phyloP scores from a whole-genome alignment of 2,329 filamentous ascomycete genomes.

The Gaeumannomyces sp. region DNA sequence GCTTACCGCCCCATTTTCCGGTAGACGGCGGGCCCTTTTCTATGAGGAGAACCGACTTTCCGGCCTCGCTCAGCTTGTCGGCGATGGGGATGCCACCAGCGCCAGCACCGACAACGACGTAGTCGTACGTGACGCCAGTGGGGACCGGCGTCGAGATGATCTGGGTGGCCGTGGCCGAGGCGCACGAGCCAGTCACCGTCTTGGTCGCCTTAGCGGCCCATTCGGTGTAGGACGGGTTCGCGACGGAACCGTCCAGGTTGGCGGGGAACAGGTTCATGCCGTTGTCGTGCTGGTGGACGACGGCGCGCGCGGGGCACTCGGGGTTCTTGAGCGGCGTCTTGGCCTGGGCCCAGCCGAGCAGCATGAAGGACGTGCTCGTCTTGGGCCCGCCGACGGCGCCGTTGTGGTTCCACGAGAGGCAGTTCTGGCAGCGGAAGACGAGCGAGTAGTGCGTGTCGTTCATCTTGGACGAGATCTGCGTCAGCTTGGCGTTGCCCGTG shows the following conservation, averaged over 20 bases:
- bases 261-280: constrained; percentile 26
- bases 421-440: constrained; percentile 53
- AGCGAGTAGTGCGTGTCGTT: constrained; percentile 50
- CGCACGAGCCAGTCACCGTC: constrained; percentile 22
- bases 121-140: constrained; percentile 42
- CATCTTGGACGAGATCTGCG: constrained; percentile 46
- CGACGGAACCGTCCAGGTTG: constrained; percentile 20
- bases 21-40: constrained; percentile 57
- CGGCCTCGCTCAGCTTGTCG: constrained; percentile 56
- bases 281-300: constrained; percentile 27
- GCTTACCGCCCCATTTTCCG: constrained; percentile 56
- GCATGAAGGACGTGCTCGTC: constrained; percentile 22
- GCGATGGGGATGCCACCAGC: constrained; percentile 55
- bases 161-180: not conserved
- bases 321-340: constrained; percentile 29
- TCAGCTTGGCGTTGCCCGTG: constrained; percentile 50
- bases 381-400: constrained; percentile 33
- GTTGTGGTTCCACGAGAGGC: constrained; percentile 40
- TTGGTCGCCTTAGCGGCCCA: constrained; percentile 27
- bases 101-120: constrained; percentile 58
- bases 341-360: constrained; percentile 46
- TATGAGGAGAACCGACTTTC: constrained; percentile 58
- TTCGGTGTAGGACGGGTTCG: constrained; percentile 24
- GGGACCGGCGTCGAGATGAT: not conserved
- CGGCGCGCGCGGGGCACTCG: constrained; percentile 24